Base-by-base conservation (phyloP, 2,329 filamentous ascomycete genomes). In the Dothidotthia symphoricarpi region DNA sequence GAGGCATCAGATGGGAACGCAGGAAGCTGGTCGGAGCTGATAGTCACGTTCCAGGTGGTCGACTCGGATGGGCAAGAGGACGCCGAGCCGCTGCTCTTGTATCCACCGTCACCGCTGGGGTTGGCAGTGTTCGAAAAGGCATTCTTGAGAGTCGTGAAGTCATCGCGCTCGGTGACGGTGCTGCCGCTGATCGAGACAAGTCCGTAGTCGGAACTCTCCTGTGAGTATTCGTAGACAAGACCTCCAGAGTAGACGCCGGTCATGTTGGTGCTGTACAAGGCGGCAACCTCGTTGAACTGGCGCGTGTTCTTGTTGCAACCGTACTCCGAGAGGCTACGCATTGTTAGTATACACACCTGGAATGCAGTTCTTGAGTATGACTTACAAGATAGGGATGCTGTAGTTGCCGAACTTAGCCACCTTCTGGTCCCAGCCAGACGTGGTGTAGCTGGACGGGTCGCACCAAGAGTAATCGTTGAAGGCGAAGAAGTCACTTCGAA, bases 401-500 rank as follows among this genome's bases (percentile, higher is more conserved):
- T 95, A 95, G 66, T 86, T 80, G 48, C 80, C 82, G 70, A 91
- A 95, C 72, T 85, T 88, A 75, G 86, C 77, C 46, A 95, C 89
- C 78, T 95, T 95, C 63, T 84, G 69, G 67, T 88, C 79, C 88
- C 89, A 96, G 53, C 87, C 88, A 27, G 89, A 84, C 30, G 69
- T 74, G 31, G 69, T 66, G 72, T 85, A 90, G 53, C 80, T 75
- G 31, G 82, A 83, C 48, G 83, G 76, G 58, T 80, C 83, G 69
- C 87, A 91, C 85, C 84, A 91, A 2, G 86, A 90, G 72, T 91
- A 91, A 70, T 91, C 87, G 71, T 93, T 93, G 72, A 90, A 89
- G 44, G 84, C 86, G 60, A 89, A 91, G 73, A 91, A 91, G 69
- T 95, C 89, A 56, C 83, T 87, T 54, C 90, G 84, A 72, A 85